Evolutionary conservation across 352 stramenopile species (phyloP).

Genomic region (Globisporangium canariense): DNA sequence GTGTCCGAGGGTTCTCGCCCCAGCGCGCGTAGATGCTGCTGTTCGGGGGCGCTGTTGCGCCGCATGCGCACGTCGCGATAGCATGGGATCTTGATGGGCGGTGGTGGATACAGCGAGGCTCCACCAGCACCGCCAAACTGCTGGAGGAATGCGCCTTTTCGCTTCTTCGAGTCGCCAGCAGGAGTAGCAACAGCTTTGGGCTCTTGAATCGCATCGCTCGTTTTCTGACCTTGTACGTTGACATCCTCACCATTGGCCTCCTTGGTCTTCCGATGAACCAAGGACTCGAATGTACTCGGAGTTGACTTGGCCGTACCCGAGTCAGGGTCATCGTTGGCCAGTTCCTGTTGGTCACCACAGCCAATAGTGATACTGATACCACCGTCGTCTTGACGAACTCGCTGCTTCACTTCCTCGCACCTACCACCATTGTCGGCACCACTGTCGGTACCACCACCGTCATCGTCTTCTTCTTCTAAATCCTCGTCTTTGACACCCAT

Average conservation of each 20-base stretch:
- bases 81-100: conserved; percentile 65
- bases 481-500: neutral
- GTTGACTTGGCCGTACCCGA: neutral
- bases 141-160: neutral
- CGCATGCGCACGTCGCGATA: conserved; percentile 29
- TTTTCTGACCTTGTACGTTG: neutral
- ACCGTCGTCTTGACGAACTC: too few relatives aligned
- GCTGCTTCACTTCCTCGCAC: conserved; percentile 1
- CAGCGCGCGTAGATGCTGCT: conserved; percentile 10
- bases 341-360: neutral
- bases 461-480: conserved; percentile 16
- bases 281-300: neutral
- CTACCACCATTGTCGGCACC: conserved; percentile 12
- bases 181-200: neutral
- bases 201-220: neutral
- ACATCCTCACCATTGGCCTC: neutral
- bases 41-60: conserved; percentile 45
- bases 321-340: neutral
- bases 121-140: conserved; percentile 4
- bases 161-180: conserved; percentile 9
- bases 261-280: neutral
- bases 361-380: too few relatives aligned
- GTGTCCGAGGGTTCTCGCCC: conserved; percentile 7
- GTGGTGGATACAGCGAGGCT: conserved; percentile 18
- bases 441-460: conserved; percentile 9